Base-by-base conservation (phyloP, 2,329 filamentous ascomycete genomes). In the Pseudogymnoascus sp. region DNA sequence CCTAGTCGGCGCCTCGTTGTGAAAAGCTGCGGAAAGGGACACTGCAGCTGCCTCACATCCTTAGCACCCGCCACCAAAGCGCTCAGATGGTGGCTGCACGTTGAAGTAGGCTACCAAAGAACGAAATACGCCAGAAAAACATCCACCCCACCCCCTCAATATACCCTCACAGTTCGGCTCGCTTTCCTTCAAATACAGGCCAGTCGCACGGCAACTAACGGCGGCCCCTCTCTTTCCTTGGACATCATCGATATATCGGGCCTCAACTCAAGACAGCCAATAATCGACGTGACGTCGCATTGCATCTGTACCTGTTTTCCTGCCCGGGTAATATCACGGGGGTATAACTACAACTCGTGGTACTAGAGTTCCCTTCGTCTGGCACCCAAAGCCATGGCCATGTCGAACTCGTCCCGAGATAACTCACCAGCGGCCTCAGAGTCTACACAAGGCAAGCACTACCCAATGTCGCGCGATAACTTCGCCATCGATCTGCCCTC, bases 391-490 rank as follows among this genome's bases (percentile, higher is more conserved):
- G 28, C 28, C 28, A 31, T 11, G 28, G 46, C 46, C 56, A 73
- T 73, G 71, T 72, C 71, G 21, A 71, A 63, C 62, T 71, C 71
- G 3, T 72, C 71, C 11, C 68, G 68, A 62, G 70, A 70, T 37
- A 65, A 65, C n/a, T 73, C 71, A 14, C 71, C 56, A 18, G 56
- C 71, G 16, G 64, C 64, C 31, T 72, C 71, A 60, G 67, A 65
- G 4, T 63, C 67, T 16, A 68, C 66, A 56, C 65, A 66, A 34
- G 63, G 67, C 23, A 66, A 70, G 60, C 65, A 65, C 40, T 72
- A 72, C 62, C 71, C 69, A 21, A 71, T 72, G 59, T 69, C 69
- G 25, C 65, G 67, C 63, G 71, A 72, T 60, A 70, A 71, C 59
- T 73, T 72, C 59, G 61, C 63, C 21, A 68, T 72, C 46, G 68